Percentiles rank a stretch among this genome's conserved stretches.
Evolutionary conservation across 2,329 filamentous ascomycete genomes (phyloP).

Genomic region (Exophiala bonariae): DNA sequence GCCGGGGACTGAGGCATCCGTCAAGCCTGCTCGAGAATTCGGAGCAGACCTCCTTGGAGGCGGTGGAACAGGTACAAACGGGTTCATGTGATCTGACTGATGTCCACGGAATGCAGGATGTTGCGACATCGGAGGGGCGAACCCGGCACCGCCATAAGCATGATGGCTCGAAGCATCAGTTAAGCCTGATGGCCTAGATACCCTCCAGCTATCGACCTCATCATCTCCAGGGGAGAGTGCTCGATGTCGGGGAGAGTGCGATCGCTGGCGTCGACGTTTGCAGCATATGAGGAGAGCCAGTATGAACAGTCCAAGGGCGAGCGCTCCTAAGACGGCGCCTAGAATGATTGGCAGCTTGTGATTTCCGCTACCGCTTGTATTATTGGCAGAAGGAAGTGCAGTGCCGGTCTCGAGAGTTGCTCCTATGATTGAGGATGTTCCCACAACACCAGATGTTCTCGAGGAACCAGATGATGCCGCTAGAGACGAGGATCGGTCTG

Average conservation of each 20-base stretch:
- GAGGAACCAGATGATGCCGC: slow-evolving; percentile 4
- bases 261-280: slow-evolving; percentile 15
- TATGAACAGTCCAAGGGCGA: slow-evolving; percentile 24
- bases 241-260: slow-evolving; percentile 20
- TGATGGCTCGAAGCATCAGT: slow-evolving; percentile 6
- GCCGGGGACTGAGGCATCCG: slow-evolving; percentile 14
- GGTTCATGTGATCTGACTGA: slow-evolving; percentile 21
- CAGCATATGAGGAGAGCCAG: slow-evolving; percentile 20
- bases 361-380: slow-evolving; percentile 5
- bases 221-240: slow-evolving; percentile 24
- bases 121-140: slow-evolving; percentile 24
- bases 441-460: not conserved
- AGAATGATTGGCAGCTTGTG: slow-evolving; percentile 25
- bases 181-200: slow-evolving; percentile 7
- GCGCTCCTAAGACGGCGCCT: slow-evolving; percentile 24
- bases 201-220: slow-evolving; percentile 27
- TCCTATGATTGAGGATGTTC: slow-evolving; percentile 16
- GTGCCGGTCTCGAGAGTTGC: slow-evolving; percentile 14
- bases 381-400: slow-evolving; percentile 1
- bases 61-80: slow-evolving; percentile 26
- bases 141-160: not conserved
- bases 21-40: slow-evolving; percentile 20
- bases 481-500: not conserved
- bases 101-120: slow-evolving; percentile 16
- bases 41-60: slow-evolving; percentile 25